These are phyloP conservation scores for Colletotrichum sp. DNA, from an alignment of 2,329 filamentous ascomycete genomes.

Conservation along the genomic window DNA sequence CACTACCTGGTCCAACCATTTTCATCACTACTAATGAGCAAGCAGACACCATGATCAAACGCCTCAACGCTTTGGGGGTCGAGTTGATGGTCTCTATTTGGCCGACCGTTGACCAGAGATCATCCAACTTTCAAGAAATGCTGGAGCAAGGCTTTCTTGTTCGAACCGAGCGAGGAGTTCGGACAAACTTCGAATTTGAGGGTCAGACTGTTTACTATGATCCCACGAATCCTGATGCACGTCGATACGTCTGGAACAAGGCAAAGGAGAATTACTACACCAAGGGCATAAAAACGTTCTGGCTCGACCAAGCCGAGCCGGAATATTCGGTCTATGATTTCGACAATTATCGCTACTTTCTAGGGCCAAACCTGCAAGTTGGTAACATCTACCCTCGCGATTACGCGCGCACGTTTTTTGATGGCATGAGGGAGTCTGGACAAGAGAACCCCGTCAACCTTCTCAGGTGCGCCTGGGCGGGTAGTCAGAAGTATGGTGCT, in stretches of 20 bases:
- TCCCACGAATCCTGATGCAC: constrained; percentile 64
- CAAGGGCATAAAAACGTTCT: constrained; percentile 68
- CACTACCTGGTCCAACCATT: background rate
- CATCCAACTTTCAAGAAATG: constrained; percentile 33
- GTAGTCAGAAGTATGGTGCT: constrained; percentile 66
- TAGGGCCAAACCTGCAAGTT: constrained; percentile 39
- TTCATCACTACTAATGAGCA: background rate
- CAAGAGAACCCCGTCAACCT: constrained; percentile 64
- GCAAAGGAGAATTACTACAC: constrained; percentile 65
- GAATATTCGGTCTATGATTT: constrained; percentile 71
- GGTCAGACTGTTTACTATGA: constrained; percentile 67
- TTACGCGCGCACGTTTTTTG: constrained; percentile 64
- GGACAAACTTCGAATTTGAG: constrained; percentile 62
- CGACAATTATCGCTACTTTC: constrained; percentile 67
- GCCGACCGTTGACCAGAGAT: constrained; percentile 53
- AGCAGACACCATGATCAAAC: constrained; percentile 31
- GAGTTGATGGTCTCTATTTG: constrained; percentile 74
- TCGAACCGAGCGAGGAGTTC: constrained; percentile 62
- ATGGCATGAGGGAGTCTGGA: constrained; percentile 59
- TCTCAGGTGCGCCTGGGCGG: constrained; percentile 53
- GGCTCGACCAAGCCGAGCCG: constrained; percentile 73
- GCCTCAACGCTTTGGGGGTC: constrained; percentile 61
- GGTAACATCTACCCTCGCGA: constrained; percentile 66
- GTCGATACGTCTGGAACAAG: constrained; percentile 63
- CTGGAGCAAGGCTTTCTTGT: constrained; percentile 59